Evolutionary conservation across 768 basidiomycete genomes (phyloP), one percentile per base, ranked within the genome.

Genomic region (Chiua virens): DNA sequence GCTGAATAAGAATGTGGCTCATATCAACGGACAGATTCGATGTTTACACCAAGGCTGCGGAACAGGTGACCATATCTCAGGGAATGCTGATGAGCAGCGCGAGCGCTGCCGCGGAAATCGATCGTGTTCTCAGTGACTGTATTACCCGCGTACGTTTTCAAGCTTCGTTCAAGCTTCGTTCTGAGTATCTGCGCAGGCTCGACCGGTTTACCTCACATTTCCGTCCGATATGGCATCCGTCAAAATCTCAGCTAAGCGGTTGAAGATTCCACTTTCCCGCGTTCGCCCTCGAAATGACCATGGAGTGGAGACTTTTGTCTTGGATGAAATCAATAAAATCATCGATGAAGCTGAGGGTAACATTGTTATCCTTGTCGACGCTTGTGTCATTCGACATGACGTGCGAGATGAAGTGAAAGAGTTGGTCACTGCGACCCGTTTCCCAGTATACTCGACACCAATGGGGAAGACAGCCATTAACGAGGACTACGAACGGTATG

Each of bases 131-230:
- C 41, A 79, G 77, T 11, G 83, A 83, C 35, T 88, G 86, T 54
- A 79, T 89, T 30, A 79, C 78, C 17, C 69, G 62, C 47, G 86
- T 81, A 60, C 22, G 73, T 56, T n/a, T 17, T 18, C 8, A 30
- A 17, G 25, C 4, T 34, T 8, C 27, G 18, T 17, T 39, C 27
- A 23, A 37, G 17, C 2, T 0, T 28, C 3, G 10, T 20, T 42
- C 57, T 11, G 59, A 21, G 5, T 18, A 2, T 21, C 5, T 34
- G 34, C 17, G 13, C 57, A 90, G 81, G 87, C 86, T 25, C 84
- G 91, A 20, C 95, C 95, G 0, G 90, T 89, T 28, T 98, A 98
- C 64, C 70, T 98, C 36, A 80, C 86, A 32, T 75, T 98, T 13
- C 95, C 92, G 1, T 94, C 86, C 8, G 89, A 98, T 65, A 73